Percentiles rank a stretch among this genome's conserved stretches.
Evolutionary conservation across 108 stramenopile species (phyloP).

Genomic region (Pseudonitzschia pungens): DNA sequence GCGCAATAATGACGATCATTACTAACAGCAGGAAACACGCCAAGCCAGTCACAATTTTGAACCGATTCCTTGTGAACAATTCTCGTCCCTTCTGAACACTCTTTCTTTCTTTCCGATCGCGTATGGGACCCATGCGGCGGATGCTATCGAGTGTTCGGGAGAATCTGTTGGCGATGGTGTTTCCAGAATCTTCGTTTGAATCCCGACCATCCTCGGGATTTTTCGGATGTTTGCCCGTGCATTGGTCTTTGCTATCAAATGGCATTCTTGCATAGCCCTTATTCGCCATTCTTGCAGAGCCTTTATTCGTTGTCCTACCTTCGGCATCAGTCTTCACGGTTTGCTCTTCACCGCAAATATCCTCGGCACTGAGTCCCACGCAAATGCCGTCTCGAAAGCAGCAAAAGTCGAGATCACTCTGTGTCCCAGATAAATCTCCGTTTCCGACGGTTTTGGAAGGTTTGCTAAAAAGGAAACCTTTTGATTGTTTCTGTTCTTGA

Average conservation of each 20-base stretch:
- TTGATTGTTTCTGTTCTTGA: neutral
- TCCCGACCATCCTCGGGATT: neutral
- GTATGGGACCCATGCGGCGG: neutral
- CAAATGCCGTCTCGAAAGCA: neutral
- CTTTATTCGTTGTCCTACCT: neutral
- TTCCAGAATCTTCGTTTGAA: neutral
- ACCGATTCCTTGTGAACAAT: neutral
- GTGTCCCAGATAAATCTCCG: neutral
- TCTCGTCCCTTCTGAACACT: neutral
- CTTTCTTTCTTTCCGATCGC: neutral
- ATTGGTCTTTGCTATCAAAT: neutral
- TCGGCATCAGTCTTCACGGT: neutral
- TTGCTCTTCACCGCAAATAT: neutral
- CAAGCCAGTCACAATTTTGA: neutral
- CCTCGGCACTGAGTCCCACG: neutral
- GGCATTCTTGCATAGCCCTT: neutral
- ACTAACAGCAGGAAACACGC: neutral
- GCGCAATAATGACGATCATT: neutral
- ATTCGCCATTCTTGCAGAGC: neutral
- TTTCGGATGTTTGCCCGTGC: no score
- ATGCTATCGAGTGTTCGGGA: constrained; percentile 3
- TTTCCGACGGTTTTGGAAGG: neutral
- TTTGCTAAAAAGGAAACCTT: neutral
- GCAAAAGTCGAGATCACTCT: neutral
- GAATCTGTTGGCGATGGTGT: neutral